Conservation (phyloP, 352 stramenopile species). For the Phytophthora capsici region DNA sequence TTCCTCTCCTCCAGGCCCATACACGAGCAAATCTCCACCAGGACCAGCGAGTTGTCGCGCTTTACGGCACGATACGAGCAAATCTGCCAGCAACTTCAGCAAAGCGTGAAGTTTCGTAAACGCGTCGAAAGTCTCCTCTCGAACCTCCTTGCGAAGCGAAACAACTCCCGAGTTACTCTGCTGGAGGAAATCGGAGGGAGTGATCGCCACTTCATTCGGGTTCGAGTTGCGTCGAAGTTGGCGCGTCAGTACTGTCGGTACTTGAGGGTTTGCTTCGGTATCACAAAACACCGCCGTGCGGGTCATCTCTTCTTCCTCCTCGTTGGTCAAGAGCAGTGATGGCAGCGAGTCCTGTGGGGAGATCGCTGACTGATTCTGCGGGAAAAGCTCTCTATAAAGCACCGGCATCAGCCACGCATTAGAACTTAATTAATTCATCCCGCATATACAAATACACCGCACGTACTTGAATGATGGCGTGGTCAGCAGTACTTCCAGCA, state of each 20-base stretch:
- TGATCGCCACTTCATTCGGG: conserved; percentile 54
- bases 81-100: conserved; percentile 81
- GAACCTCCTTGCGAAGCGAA: conserved; percentile 63
- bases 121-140: conserved; percentile 64
- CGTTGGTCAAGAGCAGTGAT: conserved; percentile 67
- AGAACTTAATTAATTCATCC: background rate
- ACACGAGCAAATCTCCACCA: conserved; percentile 84
- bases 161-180: conserved; percentile 83
- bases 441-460: background rate
- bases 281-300: conserved; percentile 77
- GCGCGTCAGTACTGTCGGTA: conserved; percentile 68
- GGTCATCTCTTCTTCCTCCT: conserved; percentile 78
- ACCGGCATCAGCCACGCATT: conserved; percentile 11
- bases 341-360: conserved; percentile 47
- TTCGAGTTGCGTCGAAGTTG: conserved; percentile 52
- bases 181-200: conserved; percentile 67
- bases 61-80: conserved; percentile 86
- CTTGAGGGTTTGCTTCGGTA: conserved; percentile 66
- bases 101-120: conserved; percentile 82
- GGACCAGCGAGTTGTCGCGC: conserved; percentile 79
- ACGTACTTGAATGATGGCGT: conserved; percentile 85
- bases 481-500: conserved; percentile 82
- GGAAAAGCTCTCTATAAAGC: conserved; percentile 61
- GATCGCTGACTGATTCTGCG: conserved; percentile 35
- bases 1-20: conserved; percentile 83